A percentile compares a stretch with the other conserved stretches of the same genome.
Conservation (phyloP, 1,284 basidiomycete species). For the Trametes hirsuta region DNA sequence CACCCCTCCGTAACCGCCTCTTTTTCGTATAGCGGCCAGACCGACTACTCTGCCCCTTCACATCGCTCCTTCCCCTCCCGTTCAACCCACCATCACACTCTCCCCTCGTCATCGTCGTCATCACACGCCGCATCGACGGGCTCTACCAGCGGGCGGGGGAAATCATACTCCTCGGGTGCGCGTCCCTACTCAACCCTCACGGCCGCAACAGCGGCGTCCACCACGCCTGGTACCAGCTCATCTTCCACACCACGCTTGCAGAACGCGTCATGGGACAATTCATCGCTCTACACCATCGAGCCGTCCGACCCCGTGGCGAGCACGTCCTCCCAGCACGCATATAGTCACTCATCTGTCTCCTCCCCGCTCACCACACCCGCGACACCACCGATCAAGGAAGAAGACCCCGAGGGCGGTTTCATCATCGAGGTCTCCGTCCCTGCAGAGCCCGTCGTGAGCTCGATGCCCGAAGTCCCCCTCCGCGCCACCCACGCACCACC, state of each 20-base stretch:
- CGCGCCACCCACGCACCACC: slow-evolving; percentile 70
- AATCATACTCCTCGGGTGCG: slow-evolving; percentile 10
- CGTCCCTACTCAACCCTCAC: slow-evolving; percentile 23
- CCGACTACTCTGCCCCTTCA: slow-evolving; percentile 13
- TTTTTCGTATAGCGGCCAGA: slow-evolving; percentile 5
- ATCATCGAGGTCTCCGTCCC: slow-evolving; percentile 36
- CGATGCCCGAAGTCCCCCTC: slow-evolving; percentile 65
- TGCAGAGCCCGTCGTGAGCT: slow-evolving; percentile 21
- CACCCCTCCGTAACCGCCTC: slow-evolving; percentile 12
- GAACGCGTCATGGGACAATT: slow-evolving; percentile 20
- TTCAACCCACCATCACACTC: not conserved
- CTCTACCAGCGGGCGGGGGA: slow-evolving; percentile 9
- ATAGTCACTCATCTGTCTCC: slow-evolving; percentile 2
- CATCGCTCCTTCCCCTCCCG: slow-evolving; percentile 7
- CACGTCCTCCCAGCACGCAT: slow-evolving; percentile 2
- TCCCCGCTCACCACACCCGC: not conserved
- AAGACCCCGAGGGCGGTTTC: slow-evolving; percentile 30
- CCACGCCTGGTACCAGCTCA: slow-evolving; percentile 3
- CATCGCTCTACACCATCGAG: slow-evolving; percentile 24
- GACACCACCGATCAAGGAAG: slow-evolving; percentile 22
- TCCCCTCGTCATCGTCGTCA: slow-evolving; percentile 11
- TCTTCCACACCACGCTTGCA: slow-evolving; percentile 16
- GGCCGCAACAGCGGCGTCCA: slow-evolving; percentile 3
- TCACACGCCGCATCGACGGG: slow-evolving; percentile 3
- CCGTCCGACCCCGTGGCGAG: slow-evolving; percentile 12